These are phyloP conservation scores for Penicillium turbatum DNA, from an alignment of 495 filamentous ascomycete genomes.

Conservation along the genomic window DNA sequence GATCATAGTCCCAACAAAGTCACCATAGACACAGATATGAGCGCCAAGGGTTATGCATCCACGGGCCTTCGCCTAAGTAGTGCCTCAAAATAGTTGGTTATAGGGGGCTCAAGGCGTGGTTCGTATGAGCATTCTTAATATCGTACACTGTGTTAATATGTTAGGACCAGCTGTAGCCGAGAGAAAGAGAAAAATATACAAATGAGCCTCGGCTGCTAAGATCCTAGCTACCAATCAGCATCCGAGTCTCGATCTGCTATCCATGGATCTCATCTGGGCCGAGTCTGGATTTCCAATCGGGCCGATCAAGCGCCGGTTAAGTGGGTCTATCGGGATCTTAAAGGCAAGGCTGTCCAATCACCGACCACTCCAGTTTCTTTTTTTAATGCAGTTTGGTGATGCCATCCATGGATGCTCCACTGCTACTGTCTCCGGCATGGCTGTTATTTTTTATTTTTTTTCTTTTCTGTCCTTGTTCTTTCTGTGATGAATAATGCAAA, in stretches of 20 bases:
- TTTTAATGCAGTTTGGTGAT: not conserved
- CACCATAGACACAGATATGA: no score
- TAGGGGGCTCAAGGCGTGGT: no score
- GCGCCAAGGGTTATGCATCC: no score
- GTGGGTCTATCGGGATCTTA: not conserved
- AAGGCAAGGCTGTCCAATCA: not conserved
- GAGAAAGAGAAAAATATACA: not conserved
- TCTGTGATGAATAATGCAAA: not conserved
- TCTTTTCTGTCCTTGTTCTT: not conserved
- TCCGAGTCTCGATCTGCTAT: not conserved
- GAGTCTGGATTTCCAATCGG: conserved; percentile 12
- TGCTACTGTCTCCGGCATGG: conserved; percentile 10
- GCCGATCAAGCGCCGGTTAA: conserved; percentile 1
- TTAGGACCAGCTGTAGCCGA: not conserved
- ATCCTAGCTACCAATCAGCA: not conserved
- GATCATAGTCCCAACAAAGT: no score
- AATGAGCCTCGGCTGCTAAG: not conserved
- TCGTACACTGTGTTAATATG: no score
- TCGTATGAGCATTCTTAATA: no score
- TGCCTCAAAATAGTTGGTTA: no score
- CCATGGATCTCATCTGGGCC: not conserved
- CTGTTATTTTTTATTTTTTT: not conserved
- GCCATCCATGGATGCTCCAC: not conserved
- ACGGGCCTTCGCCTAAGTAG: no score
- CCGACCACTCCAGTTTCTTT: not conserved